Base-by-base conservation (phyloP, 148 eudicot species). In the Gaultheria prostrata region DNA sequence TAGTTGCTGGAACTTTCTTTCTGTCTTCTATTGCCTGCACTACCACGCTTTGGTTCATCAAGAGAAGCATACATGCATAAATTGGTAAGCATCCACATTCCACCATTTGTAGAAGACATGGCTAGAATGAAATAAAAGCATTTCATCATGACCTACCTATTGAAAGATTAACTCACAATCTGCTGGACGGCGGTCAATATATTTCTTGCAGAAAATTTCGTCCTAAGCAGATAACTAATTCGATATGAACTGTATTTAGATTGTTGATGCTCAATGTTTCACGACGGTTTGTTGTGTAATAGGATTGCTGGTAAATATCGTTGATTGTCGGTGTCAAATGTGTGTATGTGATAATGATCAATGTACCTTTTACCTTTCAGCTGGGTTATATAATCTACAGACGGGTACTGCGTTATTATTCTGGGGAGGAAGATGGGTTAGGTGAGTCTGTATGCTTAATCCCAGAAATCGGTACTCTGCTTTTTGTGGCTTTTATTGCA, bases 341-440 rank as follows among this genome's bases (percentile, higher is more conserved):
- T 65, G 14, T 24, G 71, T 14, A 1, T 73, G 8, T 3, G 75
- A 35, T 11, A 12, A 48, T 45, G 28, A 45, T 51, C 70, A 75
- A 59, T 73, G 18, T 75, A 46, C 50, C 57, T 76, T 72, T 70
- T 83, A 3, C 86, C 84, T 84, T 54, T 84, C 99, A 97, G 99
- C 96, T 97, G 75, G 98, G 89, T 67, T 97, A 97, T 76, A 86
- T 97, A 76, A 94, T 95, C 59, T 97, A 97, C 85, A 93, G 99
- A 84, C 90, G 98, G 75, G 99, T 95, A 13, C 88, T 93, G 80
- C 99, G 96, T 4, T 97, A 97, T 89, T 97, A 97, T 86, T 97
- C 99, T 18, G 99, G 97, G 57, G 98, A 97, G 89, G 99, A 97
- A 88, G 98, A 94, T 91, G 99, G 98, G 43, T 89, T 97, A 88